Conservation (phyloP, 768 basidiomycete species). For the Trametes coccinea region DNA sequence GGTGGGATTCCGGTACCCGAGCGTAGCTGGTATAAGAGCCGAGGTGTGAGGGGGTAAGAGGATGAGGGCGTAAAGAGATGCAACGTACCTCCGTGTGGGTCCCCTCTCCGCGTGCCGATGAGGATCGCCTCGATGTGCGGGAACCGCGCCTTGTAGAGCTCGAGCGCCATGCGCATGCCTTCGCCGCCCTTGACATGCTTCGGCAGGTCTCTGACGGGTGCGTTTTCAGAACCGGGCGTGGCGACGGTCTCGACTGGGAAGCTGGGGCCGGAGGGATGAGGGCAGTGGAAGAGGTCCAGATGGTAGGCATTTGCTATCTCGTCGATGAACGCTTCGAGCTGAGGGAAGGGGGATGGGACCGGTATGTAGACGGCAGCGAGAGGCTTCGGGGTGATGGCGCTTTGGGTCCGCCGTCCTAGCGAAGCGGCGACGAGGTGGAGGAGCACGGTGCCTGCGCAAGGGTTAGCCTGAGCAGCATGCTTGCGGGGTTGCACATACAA, state of each 20-base stretch:
- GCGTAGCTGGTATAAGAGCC: constrained; percentile 50
- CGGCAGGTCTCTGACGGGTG: constrained; percentile 1
- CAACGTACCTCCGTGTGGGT: constrained; percentile 91
- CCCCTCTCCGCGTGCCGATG: constrained; percentile 84
- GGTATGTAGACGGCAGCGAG: constrained; percentile 85
- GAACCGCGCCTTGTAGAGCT: constrained; percentile 65
- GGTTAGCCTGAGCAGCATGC: neutral
- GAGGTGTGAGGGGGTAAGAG: neutral
- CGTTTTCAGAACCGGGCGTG: constrained; percentile 33
- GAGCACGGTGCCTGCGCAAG: constrained; percentile 80
- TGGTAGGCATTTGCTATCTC: constrained; percentile 61
- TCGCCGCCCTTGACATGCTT: constrained; percentile 51
- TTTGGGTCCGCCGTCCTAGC: constrained; percentile 48
- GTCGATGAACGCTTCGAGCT: constrained; percentile 82
- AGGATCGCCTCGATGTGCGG: constrained; percentile 78
- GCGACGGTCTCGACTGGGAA: constrained; percentile 50
- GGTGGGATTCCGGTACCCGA: constrained; percentile 74
- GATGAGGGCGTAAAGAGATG: neutral
- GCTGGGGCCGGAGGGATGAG: constrained; percentile 33
- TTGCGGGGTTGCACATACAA: constrained; percentile 53
- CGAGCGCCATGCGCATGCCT: constrained; percentile 79
- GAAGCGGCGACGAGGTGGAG: constrained; percentile 84
- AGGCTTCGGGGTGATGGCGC: constrained; percentile 39
- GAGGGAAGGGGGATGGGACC: constrained; percentile 82
- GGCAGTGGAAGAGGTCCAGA: constrained; percentile 69